Conservation (phyloP, 2,329 filamentous ascomycete species). For the Aureobasidium sp. region DNA sequence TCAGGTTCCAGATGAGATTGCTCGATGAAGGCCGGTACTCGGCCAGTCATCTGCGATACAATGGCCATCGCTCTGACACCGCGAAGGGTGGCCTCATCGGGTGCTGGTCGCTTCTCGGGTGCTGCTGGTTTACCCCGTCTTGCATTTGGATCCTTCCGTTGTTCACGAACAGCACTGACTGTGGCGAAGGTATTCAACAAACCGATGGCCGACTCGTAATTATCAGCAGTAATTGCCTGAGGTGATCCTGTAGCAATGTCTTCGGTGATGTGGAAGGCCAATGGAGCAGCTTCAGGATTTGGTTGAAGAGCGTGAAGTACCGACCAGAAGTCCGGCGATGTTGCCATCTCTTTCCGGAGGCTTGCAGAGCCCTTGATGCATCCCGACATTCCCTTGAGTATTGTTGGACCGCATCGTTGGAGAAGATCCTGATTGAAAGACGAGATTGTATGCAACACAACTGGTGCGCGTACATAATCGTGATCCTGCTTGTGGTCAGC, state of each 20-base stretch:
- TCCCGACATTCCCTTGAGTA: conserved; percentile 68
- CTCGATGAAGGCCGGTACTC: conserved; percentile 79
- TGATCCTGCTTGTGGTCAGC: conserved; percentile 51
- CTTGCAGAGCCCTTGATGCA: conserved; percentile 72
- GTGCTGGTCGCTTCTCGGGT: conserved; percentile 32
- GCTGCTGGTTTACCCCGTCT: conserved; percentile 41
- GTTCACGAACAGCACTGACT: conserved; percentile 63
- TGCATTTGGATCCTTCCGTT: conserved; percentile 37
- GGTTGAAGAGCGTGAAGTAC: conserved; percentile 69
- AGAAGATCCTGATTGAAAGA: conserved; percentile 72
- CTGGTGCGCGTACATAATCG: conserved; percentile 83
- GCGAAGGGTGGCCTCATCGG: conserved; percentile 59
- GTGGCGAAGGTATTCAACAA: conserved; percentile 86
- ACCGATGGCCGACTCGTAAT: conserved; percentile 80
- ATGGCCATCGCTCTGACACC: conserved; percentile 74
- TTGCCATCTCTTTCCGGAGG: conserved; percentile 85
- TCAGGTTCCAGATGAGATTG: conserved; percentile 74
- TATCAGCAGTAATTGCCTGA: conserved; percentile 86
- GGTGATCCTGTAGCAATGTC: conserved; percentile 60
- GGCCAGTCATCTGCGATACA: conserved; percentile 70
- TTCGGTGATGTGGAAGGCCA: conserved; percentile 83
- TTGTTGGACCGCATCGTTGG: conserved; percentile 63
- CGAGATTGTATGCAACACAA: conserved; percentile 84
- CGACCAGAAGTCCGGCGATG: conserved; percentile 94
- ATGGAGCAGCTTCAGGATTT: conserved; percentile 57